A percentile compares a stretch with the other conserved stretches of the same genome.
These are phyloP conservation scores for Lactifluus subvellereus DNA, from an alignment of 768 basidiomycete species.

Conservation along the genomic window DNA sequence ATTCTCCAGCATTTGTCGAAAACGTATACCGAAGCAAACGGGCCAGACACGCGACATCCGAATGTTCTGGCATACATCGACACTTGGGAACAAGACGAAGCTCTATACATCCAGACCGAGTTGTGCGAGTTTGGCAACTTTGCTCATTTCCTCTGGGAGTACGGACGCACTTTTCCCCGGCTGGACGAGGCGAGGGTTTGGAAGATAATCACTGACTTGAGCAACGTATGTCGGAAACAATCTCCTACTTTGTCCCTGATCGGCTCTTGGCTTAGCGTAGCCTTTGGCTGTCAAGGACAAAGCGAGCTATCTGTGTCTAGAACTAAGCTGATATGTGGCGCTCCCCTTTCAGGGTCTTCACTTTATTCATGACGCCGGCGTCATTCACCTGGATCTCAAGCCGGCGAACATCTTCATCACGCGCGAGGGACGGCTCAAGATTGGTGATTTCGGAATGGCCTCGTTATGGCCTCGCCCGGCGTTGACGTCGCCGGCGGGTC, in stretches of 20 bases:
- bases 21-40: conserved; percentile 30
- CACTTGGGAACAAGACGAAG: conserved; percentile 92
- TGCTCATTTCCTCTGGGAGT: conserved; percentile 84
- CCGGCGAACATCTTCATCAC: conserved; percentile 96
- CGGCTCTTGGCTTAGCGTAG: conserved; percentile 28
- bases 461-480: conserved; percentile 74
- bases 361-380: conserved; percentile 83
- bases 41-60: conserved; percentile 45
- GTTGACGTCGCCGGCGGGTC: conserved; percentile 27
- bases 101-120: conserved; percentile 89
- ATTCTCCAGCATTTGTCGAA: conserved; percentile 71
- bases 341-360: conserved; percentile 55
- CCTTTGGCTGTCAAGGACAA: background rate
- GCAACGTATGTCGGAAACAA: conserved; percentile 55
- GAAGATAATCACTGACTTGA: conserved; percentile 91
- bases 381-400: conserved; percentile 95
- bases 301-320: background rate
- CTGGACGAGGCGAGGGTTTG: conserved; percentile 92
- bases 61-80: conserved; percentile 87
- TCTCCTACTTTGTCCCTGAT: conserved; percentile 13
- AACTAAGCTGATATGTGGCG: conserved; percentile 26
- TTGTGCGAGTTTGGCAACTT: conserved; percentile 93
- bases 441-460: conserved; percentile 99
- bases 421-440: conserved; percentile 80
- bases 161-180: conserved; percentile 75